Evolutionary conservation across 257 asterid genomes (phyloP).

Genomic region (Leonotis leonurus): DNA sequence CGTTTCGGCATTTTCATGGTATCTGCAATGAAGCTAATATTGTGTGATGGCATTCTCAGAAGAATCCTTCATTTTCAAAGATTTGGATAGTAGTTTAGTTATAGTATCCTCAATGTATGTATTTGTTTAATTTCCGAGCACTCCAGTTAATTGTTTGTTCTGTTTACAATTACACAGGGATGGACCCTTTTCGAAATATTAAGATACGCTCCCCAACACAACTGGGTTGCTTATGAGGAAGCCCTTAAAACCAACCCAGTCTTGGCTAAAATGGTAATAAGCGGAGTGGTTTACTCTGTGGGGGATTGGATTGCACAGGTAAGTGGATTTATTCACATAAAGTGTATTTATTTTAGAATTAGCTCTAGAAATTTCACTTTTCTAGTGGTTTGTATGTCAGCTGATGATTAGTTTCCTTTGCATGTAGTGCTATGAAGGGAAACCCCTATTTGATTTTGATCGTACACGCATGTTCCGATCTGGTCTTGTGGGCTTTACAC

Average conservation of each 20-base stretch:
- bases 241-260: constrained; percentile 77
- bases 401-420: background rate
- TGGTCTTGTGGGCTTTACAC: constrained; percentile 66
- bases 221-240: constrained; percentile 83
- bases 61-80: no score
- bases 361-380: background rate
- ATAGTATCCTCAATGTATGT: no score
- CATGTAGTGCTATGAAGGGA: constrained; percentile 78
- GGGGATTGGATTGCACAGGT: constrained; percentile 97
- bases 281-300: constrained; percentile 77
- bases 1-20: no score
- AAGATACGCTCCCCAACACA: constrained; percentile 84
- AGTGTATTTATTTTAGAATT: background rate
- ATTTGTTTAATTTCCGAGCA: no score
- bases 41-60: no score
- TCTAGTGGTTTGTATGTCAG: background rate
- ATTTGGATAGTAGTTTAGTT: no score
- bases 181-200: constrained; percentile 78
- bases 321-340: background rate
- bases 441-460: constrained; percentile 71
- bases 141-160: no score
- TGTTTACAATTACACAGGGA: constrained; percentile 39
- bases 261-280: constrained; percentile 76
- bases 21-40: no score
- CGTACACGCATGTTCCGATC: constrained; percentile 73